Percentiles rank a stretch among this genome's conserved stretches.
These are phyloP conservation scores for Fennellomyces sp. DNA, from an alignment of 371 early-diverging fungal genomes.

Conservation along the genomic window DNA sequence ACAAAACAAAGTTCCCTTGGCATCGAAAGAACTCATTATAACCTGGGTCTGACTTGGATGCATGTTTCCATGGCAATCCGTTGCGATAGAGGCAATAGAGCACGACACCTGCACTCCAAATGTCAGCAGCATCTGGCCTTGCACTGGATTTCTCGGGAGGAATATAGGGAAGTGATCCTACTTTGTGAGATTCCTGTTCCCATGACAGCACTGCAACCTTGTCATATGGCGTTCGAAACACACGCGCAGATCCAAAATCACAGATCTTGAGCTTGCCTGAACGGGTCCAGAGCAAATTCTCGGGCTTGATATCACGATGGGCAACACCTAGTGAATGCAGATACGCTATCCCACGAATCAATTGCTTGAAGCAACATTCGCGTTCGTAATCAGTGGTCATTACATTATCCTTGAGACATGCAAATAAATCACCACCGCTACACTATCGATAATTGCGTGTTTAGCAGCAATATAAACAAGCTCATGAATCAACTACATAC, in stretches of 20 bases:
- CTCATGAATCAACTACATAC: slow-evolving; percentile 27
- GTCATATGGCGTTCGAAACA: slow-evolving; percentile 81
- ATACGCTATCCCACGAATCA: slow-evolving; percentile 85
- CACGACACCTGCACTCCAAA: slow-evolving; percentile 84
- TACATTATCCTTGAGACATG: slow-evolving; percentile 28
- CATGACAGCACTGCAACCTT: slow-evolving; percentile 66
- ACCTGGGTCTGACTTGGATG: slow-evolving; percentile 65
- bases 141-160: slow-evolving; percentile 82
- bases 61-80: slow-evolving; percentile 62
- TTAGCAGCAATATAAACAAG: too few species aligned
- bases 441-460: too few species aligned
- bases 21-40: slow-evolving; percentile 55
- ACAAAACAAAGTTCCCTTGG: not conserved
- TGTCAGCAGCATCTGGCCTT: slow-evolving; percentile 67
- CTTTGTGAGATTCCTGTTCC: slow-evolving; percentile 61
- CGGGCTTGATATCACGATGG: slow-evolving; percentile 72
- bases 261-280: slow-evolving; percentile 68
- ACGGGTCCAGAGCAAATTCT: slow-evolving; percentile 57
- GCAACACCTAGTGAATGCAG: slow-evolving; percentile 50
- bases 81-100: slow-evolving; percentile 78
- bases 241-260: slow-evolving; percentile 93
- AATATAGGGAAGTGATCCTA: slow-evolving; percentile 86
- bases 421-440: slow-evolving; percentile 52
- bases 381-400: slow-evolving; percentile 35
- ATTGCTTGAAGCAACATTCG: slow-evolving; percentile 68